Conservation (phyloP, 1,284 basidiomycete genomes). For the Crepidotus sp. region DNA sequence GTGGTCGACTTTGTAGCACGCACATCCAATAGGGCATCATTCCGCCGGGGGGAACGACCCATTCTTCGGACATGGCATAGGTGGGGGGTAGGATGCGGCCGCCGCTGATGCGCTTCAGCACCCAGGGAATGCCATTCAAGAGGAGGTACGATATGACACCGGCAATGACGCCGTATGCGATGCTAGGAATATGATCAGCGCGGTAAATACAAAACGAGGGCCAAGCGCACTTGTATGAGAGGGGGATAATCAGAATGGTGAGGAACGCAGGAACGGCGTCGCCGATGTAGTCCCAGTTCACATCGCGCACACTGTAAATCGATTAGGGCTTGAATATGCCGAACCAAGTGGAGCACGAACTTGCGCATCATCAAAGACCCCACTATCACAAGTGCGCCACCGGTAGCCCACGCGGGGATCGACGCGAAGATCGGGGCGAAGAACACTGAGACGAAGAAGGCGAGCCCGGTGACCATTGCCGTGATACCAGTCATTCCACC, state of each 20-base stretch:
- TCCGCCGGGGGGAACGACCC: constrained; percentile 61
- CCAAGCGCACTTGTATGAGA: constrained; percentile 61
- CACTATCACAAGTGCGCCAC: constrained; percentile 79
- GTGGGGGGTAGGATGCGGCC: constrained; percentile 64
- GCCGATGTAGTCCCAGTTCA: constrained; percentile 86
- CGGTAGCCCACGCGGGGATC: constrained; percentile 84
- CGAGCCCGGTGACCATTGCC: constrained; percentile 64
- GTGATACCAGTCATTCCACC: constrained; percentile 86
- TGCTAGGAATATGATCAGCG: constrained; percentile 36
- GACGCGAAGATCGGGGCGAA: constrained; percentile 87
- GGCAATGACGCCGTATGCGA: constrained; percentile 84
- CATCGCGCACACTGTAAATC: constrained; percentile 52
- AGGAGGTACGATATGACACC: constrained; percentile 67
- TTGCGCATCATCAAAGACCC: constrained; percentile 88
- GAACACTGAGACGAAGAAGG: constrained; percentile 83
- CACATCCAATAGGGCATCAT: constrained; percentile 34
- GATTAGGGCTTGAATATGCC: background rate
- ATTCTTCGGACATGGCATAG: constrained; percentile 54
- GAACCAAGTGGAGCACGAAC: constrained; percentile 27
- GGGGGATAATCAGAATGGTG: constrained; percentile 67
- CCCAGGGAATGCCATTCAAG: constrained; percentile 63
- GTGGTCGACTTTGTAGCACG: background rate
- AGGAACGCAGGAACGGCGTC: constrained; percentile 82
- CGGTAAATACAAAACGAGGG: constrained; percentile 17
- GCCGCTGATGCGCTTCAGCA: constrained; percentile 45